Percentiles rank a stretch among this genome's conserved stretches.
These are phyloP conservation scores for Funneliformis mosseae DNA, from an alignment of 192 early-diverging fungal species.

Conservation along the genomic window DNA sequence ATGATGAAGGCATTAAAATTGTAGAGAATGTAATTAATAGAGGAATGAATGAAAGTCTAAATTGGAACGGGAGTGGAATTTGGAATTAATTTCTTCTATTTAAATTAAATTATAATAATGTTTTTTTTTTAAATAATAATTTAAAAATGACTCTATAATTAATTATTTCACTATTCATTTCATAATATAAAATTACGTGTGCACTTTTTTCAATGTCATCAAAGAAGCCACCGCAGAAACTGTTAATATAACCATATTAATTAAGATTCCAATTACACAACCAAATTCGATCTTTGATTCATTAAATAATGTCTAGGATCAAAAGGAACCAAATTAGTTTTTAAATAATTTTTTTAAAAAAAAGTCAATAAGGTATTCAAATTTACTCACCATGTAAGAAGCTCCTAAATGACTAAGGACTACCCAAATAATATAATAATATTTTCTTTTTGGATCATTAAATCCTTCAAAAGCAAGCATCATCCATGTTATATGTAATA, in stretches of 20 bases:
- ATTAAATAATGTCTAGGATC: conserved; percentile 51
- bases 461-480: conserved; percentile 76
- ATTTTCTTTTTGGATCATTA: conserved; percentile 41
- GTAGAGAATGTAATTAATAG: conserved; percentile 52
- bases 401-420: conserved; percentile 67
- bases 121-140: too few relatives aligned
- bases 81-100: conserved; percentile 35
- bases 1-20: conserved; percentile 64
- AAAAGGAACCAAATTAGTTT: neutral
- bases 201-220: neutral
- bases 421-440: conserved; percentile 53
- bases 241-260: conserved; percentile 37
- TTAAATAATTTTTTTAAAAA: neutral
- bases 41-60: conserved; percentile 41
- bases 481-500: conserved; percentile 75
- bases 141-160: too few relatives aligned
- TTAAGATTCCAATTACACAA: conserved; percentile 46
- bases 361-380: conserved; percentile 2
- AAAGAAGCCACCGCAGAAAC: conserved; percentile 4
- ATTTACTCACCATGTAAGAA: conserved; percentile 59
- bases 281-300: conserved; percentile 44
- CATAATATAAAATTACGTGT: neutral
- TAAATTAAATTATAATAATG: neutral
- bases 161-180: too few relatives aligned
- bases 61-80: conserved; percentile 45